Evolutionary conservation across 1,284 basidiomycete species (phyloP).

Genomic region (Athelia sp.): DNA sequence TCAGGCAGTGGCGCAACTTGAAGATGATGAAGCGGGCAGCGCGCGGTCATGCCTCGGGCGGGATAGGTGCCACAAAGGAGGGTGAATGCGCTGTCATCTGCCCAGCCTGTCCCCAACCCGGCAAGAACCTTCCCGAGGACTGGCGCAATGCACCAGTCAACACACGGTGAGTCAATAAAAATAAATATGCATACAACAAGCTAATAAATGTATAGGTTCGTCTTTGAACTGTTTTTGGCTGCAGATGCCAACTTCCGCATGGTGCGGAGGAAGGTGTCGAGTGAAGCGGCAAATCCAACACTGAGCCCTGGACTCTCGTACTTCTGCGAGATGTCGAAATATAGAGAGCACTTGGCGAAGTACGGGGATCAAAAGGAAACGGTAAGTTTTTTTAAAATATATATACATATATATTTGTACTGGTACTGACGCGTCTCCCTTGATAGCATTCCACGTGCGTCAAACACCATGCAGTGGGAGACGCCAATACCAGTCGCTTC

Average conservation of each 20-base stretch:
- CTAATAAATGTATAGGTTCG: constrained; percentile 11
- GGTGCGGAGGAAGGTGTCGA: constrained; percentile 16
- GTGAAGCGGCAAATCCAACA: constrained; percentile 15
- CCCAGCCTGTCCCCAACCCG: constrained; percentile 23
- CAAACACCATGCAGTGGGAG: constrained; percentile 1
- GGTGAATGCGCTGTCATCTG: constrained; percentile 21
- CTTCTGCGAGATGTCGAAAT: constrained; percentile 16
- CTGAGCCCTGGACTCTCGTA: constrained; percentile 19
- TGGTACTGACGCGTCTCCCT: background rate
- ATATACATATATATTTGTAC: background rate
- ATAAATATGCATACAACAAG: background rate
- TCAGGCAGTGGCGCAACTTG: constrained; percentile 13
- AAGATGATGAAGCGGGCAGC: constrained; percentile 8
- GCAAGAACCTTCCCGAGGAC: constrained; percentile 21
- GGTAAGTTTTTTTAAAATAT: background rate
- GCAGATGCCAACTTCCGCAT: constrained; percentile 26
- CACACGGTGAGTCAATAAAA: constrained; percentile 3
- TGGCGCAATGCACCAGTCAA: constrained; percentile 14
- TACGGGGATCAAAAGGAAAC: constrained; percentile 12
- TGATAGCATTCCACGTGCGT: background rate
- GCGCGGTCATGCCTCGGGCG: constrained; percentile 12
- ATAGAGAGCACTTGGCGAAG: constrained; percentile 12
- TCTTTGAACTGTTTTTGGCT: constrained; percentile 16
- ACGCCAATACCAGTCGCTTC: background rate
- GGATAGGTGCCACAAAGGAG: constrained; percentile 7